Evolutionary conservation across 129 eudicot species (phyloP).

Genomic region (Dittrichia graveolens): DNA sequence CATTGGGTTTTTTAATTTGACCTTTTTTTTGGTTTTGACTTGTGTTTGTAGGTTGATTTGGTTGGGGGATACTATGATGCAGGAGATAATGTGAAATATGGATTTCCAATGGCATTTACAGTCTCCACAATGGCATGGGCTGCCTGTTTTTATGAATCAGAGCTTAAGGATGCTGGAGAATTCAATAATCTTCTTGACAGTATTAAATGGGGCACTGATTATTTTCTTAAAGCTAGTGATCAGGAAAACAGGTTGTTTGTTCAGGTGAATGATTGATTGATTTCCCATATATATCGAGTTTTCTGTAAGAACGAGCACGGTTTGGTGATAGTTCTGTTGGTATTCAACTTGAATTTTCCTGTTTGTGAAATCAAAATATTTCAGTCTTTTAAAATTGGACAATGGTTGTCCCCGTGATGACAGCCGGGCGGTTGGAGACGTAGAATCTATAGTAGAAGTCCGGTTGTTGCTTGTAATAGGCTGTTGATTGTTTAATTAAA

Average conservation of each 20-base stretch:
- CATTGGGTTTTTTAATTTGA: not conserved
- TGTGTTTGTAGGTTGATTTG: slow-evolving; percentile 62
- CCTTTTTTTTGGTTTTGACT: not conserved
- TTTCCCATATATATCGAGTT: not conserved
- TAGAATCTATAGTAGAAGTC: too few species aligned
- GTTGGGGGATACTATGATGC: slow-evolving; percentile 97
- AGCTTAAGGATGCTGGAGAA: slow-evolving; percentile 63
- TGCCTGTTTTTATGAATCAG: slow-evolving; percentile 43
- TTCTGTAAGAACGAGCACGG: too few species aligned
- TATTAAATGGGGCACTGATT: slow-evolving; percentile 85
- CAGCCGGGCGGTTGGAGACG: too few species aligned
- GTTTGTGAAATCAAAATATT: too few species aligned
- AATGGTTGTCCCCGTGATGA: too few species aligned
- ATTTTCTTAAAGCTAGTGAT: slow-evolving; percentile 60
- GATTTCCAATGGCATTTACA: slow-evolving; percentile 89
- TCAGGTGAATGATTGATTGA: slow-evolving; percentile 46
- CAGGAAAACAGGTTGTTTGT: slow-evolving; percentile 55
- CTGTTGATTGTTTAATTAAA: not conserved
- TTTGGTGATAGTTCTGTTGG: not conserved
- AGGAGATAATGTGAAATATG: slow-evolving; percentile 87
- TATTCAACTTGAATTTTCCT: too few species aligned
- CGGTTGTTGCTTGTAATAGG: too few species aligned
- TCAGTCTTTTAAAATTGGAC: too few species aligned
- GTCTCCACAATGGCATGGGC: slow-evolving; percentile 82
- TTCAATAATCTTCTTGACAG: slow-evolving; percentile 46